Evolutionary conservation across 78 protist genomes (phyloP).

Genomic region (Dictyostelium purpureum): DNA sequence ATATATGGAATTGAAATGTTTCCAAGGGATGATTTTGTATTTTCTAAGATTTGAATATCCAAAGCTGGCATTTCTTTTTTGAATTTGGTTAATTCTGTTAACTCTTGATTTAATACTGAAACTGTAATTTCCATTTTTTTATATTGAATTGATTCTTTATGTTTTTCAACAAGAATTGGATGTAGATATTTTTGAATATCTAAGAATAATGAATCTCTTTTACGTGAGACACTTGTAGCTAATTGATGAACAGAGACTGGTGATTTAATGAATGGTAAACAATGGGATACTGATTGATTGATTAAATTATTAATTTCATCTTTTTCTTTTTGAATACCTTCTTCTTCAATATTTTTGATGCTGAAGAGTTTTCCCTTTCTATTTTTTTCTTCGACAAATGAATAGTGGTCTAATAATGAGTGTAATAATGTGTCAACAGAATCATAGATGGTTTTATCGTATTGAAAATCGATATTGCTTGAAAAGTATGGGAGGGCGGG

Average conservation of each 20-base stretch:
- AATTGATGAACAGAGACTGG: background rate
- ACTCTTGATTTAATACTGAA: conserved; percentile 16
- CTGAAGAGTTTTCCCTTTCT: conserved; percentile 49
- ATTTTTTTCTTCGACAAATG: conserved; percentile 51
- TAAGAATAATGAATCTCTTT: conserved; percentile 7
- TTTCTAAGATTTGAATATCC: conserved; percentile 17
- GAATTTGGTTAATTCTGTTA: conserved; percentile 18
- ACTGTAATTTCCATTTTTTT: background rate
- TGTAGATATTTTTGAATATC: conserved; percentile 47
- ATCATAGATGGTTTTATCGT: conserved; percentile 27
- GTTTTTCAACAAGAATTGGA: background rate
- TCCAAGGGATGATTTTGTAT: background rate
- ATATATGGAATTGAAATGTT: conserved; percentile 1
- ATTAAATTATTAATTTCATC: background rate
- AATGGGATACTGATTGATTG: background rate
- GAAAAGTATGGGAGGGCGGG: conserved; percentile 61
- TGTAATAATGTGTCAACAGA: background rate
- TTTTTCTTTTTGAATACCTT: conserved; percentile 19
- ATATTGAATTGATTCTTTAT: background rate
- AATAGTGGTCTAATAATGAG: background rate
- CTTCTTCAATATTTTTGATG: conserved; percentile 4
- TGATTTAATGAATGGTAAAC: background rate
- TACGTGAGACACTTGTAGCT: background rate
- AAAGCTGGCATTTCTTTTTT: conserved; percentile 58
- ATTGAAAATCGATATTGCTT: background rate